A percentile compares a stretch with the other conserved stretches of the same genome.
phyloP scores from a whole-genome alignment of 163 green algal genomes.

The Smithsoniella earleae region DNA sequence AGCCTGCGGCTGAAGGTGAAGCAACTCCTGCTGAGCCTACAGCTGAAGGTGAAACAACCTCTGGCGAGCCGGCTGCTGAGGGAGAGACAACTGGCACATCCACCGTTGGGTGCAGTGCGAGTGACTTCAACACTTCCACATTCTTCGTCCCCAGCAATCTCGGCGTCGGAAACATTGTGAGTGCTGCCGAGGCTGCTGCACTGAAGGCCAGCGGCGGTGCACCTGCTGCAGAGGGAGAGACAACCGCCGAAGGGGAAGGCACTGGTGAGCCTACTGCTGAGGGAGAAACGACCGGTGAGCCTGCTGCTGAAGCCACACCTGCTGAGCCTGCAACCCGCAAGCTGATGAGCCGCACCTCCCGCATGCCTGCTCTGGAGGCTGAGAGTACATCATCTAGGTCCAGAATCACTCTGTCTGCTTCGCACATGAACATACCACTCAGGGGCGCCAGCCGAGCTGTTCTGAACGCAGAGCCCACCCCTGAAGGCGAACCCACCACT shows the following conservation, averaged over 20 bases:
- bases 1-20: not conserved
- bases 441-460: too few species aligned
- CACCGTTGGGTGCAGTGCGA: not conserved
- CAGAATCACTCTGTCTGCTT: too few species aligned
- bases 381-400: too few species aligned
- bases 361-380: too few species aligned
- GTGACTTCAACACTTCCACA: not conserved
- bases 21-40: not conserved
- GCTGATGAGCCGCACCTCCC: too few species aligned
- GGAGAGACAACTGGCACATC: not conserved
- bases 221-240: not conserved
- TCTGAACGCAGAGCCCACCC: conserved; percentile 11
- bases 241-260: not conserved
- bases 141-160: not conserved
- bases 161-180: not conserved
- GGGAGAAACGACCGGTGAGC: too few species aligned
- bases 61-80: not conserved
- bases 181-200: not conserved
- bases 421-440: too few species aligned
- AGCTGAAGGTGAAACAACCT: not conserved
- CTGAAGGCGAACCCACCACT: conserved; percentile 17
- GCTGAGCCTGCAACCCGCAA: too few species aligned
- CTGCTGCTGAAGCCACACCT: too few species aligned
- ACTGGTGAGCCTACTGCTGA: too few species aligned
- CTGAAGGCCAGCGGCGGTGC: not conserved